Conservation (phyloP, 768 basidiomycete genomes). For the Russula earlei region DNA sequence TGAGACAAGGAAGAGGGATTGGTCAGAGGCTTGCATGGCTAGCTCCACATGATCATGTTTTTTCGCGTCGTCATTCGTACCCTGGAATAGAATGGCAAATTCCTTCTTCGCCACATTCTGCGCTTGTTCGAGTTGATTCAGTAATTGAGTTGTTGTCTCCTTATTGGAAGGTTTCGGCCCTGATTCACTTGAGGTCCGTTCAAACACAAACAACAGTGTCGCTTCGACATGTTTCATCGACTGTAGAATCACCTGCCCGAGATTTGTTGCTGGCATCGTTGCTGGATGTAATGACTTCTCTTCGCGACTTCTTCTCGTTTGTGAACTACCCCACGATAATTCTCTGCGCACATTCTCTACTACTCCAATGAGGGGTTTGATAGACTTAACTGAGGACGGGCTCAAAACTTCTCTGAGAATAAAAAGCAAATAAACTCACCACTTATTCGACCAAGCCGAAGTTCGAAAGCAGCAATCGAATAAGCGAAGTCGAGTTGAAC, state of each 20-base stretch:
- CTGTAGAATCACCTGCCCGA: conserved; percentile 30
- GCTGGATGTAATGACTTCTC: conserved; percentile 19
- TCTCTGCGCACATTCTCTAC: conserved; percentile 39
- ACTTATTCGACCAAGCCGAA: conserved; percentile 35
- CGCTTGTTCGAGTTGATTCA: conserved; percentile 7
- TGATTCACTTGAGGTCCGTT: conserved; percentile 23
- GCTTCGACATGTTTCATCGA: conserved; percentile 30
- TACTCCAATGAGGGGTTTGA: conserved; percentile 35
- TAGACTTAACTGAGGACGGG: conserved; percentile 29
- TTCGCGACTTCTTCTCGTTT: conserved; percentile 12
- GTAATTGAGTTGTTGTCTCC: neutral
- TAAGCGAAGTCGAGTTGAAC: conserved; percentile 34
- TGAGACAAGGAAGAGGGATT: conserved; percentile 35
- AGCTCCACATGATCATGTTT: conserved; percentile 17
- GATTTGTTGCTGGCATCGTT: conserved; percentile 25
- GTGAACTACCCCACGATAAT: conserved; percentile 34
- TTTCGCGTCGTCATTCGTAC: conserved; percentile 24
- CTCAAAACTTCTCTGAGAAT: neutral
- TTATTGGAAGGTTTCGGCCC: conserved; percentile 10
- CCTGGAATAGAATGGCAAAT: conserved; percentile 29
- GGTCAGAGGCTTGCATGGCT: conserved; percentile 28
- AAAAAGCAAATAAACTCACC: conserved; percentile 24
- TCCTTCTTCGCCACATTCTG: conserved; percentile 19
- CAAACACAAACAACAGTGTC: conserved; percentile 22
- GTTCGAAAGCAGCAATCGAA: conserved; percentile 38